These are phyloP conservation scores for Antrodiella citrinella DNA, from an alignment of 768 basidiomycete genomes.

Conservation along the genomic window DNA sequence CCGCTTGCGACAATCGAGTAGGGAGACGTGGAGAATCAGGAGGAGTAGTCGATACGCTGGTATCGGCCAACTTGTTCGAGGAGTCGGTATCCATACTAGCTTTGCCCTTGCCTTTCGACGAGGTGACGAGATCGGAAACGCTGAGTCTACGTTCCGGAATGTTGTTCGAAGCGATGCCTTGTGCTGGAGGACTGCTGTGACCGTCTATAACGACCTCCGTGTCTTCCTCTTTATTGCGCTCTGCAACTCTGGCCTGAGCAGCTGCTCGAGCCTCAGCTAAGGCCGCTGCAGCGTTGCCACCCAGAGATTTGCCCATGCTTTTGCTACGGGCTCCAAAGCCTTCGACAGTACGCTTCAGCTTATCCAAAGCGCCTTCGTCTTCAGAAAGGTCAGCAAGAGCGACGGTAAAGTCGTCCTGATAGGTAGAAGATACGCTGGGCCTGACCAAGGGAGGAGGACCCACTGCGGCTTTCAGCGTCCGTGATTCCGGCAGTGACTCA, in stretches of 20 bases:
- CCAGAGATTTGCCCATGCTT: conserved; percentile 54
- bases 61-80: conserved; percentile 3
- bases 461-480: not conserved
- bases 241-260: conserved; percentile 63
- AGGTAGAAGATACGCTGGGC: not conserved
- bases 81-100: not conserved
- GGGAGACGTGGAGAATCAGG: conserved; percentile 42
- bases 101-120: conserved; percentile 17
- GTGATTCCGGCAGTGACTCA: not conserved
- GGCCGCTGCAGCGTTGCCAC: conserved; percentile 46
- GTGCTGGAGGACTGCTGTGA: not conserved
- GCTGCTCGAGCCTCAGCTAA: conserved; percentile 60
- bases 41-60: conserved; percentile 46
- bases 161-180: not conserved
- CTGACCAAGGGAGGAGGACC: not conserved
- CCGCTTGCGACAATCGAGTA: conserved; percentile 6
- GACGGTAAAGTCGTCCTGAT: conserved; percentile 7
- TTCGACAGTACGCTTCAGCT: conserved; percentile 66
- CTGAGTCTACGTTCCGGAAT: conserved; percentile 35
- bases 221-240: conserved; percentile 44
- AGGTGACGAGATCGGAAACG: conserved; percentile 44
- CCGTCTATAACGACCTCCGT: conserved; percentile 1
- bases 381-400: conserved; percentile 8
- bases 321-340: conserved; percentile 54
- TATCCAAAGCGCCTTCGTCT: conserved; percentile 49